Conservation (phyloP, 176 grass and related monocot genomes). For the Elymus sibiricus region DNA sequence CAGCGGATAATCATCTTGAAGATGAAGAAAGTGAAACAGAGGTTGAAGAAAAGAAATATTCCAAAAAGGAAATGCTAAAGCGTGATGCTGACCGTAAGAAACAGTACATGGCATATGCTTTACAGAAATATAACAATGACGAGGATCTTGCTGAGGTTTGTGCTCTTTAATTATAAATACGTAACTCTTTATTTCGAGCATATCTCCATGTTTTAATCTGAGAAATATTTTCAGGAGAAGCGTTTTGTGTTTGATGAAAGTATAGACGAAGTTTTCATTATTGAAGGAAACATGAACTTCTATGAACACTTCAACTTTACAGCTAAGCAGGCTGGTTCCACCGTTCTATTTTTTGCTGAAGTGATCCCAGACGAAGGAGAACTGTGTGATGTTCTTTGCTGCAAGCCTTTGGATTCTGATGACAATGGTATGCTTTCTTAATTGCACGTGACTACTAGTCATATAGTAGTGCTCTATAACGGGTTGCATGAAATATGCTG, state of each 20-base stretch:
- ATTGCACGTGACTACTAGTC: background rate
- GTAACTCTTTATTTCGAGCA: background rate
- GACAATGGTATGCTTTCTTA: background rate
- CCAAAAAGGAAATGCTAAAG: background rate
- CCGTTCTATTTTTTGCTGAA: background rate
- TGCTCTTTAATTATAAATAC: background rate
- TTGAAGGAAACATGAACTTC: background rate
- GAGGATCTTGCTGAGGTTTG: background rate
- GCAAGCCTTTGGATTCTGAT: background rate
- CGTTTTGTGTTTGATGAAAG: background rate
- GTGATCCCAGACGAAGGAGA: background rate
- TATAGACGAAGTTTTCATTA: background rate
- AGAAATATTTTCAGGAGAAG: background rate
- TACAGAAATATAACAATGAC: background rate
- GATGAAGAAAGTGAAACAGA: background rate
- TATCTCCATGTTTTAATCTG: background rate
- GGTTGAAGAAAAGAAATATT: background rate
- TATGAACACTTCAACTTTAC: slow-evolving; percentile 4
- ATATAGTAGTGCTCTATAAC: background rate
- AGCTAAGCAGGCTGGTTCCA: background rate
- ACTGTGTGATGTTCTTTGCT: background rate
- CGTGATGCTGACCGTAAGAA: background rate
- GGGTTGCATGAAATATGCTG: background rate
- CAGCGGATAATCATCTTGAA: background rate
- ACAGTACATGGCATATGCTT: background rate